phyloP scores from a whole-genome alignment of 2,329 filamentous ascomycete genomes.

The Cercospora sp. region DNA sequence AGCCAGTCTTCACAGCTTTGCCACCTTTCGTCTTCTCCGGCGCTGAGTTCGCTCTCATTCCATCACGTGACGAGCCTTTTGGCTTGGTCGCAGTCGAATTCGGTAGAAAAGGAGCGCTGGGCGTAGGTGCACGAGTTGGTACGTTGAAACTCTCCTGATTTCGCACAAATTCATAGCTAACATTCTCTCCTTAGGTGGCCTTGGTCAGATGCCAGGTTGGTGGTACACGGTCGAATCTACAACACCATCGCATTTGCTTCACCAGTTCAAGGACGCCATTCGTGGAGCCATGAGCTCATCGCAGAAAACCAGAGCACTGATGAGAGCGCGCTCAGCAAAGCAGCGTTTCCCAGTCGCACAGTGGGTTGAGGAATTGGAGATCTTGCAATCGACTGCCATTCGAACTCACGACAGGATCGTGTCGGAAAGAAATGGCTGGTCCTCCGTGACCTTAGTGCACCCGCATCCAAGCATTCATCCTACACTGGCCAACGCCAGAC shows the following conservation, averaged over 20 bases:
- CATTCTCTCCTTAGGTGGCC: constrained; percentile 41
- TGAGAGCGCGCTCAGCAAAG: constrained; percentile 64
- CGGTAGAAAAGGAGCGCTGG: constrained; percentile 64
- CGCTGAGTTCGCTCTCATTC: constrained; percentile 66
- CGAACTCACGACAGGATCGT: constrained; percentile 51
- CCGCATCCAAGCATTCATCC: constrained; percentile 21
- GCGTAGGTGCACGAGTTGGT: constrained; percentile 64
- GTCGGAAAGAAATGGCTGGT: constrained; percentile 19
- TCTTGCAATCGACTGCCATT: constrained; percentile 60
- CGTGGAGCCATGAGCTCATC: constrained; percentile 59
- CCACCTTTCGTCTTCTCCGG: constrained; percentile 65
- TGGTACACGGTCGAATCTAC: constrained; percentile 68
- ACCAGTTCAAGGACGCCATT: constrained; percentile 64
- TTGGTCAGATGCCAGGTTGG: constrained; percentile 68
- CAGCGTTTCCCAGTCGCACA: constrained; percentile 66
- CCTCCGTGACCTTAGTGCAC: constrained; percentile 17
- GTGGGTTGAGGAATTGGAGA: constrained; percentile 64
- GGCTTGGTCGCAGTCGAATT: constrained; percentile 68
- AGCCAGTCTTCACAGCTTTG: constrained; percentile 63
- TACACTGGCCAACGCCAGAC: constrained; percentile 16
- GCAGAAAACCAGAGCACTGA: constrained; percentile 55
- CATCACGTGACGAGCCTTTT: constrained; percentile 66
- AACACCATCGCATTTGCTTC: constrained; percentile 61
- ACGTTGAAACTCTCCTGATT: too few species aligned
- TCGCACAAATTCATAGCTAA: background rate